Evolutionary conservation across 2,329 filamentous ascomycete species (phyloP), one percentile per base, ranked within the genome.

Genomic region (Zymoseptoria pseudotritici): DNA sequence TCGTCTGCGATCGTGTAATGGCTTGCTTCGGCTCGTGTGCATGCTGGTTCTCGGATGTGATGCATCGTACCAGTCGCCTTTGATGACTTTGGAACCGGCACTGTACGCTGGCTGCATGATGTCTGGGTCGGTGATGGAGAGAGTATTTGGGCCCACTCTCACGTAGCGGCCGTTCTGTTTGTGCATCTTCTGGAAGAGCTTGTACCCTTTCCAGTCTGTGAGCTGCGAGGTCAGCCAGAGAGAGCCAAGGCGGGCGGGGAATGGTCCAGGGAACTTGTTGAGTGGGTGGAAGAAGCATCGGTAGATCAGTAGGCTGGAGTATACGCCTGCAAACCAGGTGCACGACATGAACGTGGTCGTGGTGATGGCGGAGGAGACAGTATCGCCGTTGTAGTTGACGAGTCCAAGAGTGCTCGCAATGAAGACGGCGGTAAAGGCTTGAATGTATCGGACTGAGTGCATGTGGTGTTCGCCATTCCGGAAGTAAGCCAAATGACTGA

Each of bases 41-140:
- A 81, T 64, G 0, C 75, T 75, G 0, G 64, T 61, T 11, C 71
- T 66, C 20, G 73, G 75, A n/a, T 54, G 54, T 11, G 66, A 71
- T 26, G 58, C 55, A 22, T 74, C 72, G 63, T 81, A 81, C 72
- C 73, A 80, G 0, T 70, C 64, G 1, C 65, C 67, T 61, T 80
- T 81, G 19, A 60, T 65, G 36, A 76, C 78, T 62, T 70, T 70
- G 2, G 76, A 70, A 24, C 71, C 66, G 4, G 67, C 55, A 0
- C 75, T 76, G 55, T 75, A 77, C 11, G 79, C 72, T 56, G 65
- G 58, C 64, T 75, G 59, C 61, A 77, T 65, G 60, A 67, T 72
- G 63, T 74, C 63, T 50, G 76, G 69, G 57, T 76, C 65, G 4
- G 63, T 67, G 53, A 76, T 72, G 9, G 73, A 75, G 11, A 77